Evolutionary conservation across 345 rosid species (phyloP).

Genomic region (Rhizophora apiculata): DNA sequence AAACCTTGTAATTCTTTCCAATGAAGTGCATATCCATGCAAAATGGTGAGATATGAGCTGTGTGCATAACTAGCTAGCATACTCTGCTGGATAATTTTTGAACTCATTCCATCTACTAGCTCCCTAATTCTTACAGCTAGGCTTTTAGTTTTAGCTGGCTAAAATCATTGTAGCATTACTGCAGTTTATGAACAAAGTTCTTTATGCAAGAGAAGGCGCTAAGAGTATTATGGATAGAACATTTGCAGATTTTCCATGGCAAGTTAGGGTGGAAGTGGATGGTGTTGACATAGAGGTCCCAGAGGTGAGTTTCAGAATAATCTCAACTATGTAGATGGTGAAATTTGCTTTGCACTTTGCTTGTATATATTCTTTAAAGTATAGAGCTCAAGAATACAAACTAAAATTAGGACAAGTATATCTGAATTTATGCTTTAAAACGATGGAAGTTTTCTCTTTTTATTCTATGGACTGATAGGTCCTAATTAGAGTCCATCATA

Average conservation of each 20-base stretch:
- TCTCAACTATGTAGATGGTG: constrained; percentile 1
- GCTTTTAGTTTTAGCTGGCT: constrained; percentile 7
- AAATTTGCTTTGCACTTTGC: neutral
- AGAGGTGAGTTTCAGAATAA: constrained; percentile 34
- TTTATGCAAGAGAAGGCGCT: constrained; percentile 87
- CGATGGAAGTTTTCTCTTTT: too few relatives aligned
- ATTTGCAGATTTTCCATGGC: constrained; percentile 84
- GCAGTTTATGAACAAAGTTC: constrained; percentile 83
- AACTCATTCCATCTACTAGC: neutral
- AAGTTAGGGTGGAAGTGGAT: constrained; percentile 86
- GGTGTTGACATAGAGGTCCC: constrained; percentile 73
- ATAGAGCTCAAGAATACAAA: too few relatives aligned
- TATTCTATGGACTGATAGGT: too few relatives aligned
- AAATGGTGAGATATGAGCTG: neutral
- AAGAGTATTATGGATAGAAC: constrained; percentile 87
- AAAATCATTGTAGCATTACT: neutral
- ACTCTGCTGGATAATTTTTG: neutral
- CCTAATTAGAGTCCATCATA: too few relatives aligned
- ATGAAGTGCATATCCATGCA: neutral
- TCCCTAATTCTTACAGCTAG: neutral
- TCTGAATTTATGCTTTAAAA: too few relatives aligned
- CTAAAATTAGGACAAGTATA: too few relatives aligned
- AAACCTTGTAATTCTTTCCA: neutral
- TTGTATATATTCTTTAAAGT: too few relatives aligned
- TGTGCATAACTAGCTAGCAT: neutral